Conservation (phyloP, 768 basidiomycete species). For the Rhizopogon roseolus region DNA sequence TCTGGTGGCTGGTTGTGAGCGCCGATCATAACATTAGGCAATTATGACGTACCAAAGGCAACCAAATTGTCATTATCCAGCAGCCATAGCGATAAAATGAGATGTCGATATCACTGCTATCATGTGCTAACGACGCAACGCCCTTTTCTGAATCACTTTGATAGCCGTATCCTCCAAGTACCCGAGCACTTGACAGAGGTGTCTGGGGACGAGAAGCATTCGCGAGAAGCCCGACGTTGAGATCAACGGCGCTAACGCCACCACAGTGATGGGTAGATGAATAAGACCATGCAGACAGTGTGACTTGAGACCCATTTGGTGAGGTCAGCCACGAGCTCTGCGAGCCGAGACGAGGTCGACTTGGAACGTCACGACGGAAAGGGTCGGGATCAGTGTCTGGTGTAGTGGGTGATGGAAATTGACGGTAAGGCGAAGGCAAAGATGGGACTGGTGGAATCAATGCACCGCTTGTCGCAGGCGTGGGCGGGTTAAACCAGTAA, state of each 20-base stretch:
- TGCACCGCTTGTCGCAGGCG: constrained; percentile 35
- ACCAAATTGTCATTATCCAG: constrained; percentile 67
- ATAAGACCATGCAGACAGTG: constrained; percentile 67
- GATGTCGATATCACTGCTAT: constrained; percentile 48
- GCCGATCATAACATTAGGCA: background rate
- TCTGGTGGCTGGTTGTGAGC: constrained; percentile 30
- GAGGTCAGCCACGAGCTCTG: constrained; percentile 76
- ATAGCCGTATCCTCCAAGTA: constrained; percentile 67
- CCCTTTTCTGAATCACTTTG: constrained; percentile 55
- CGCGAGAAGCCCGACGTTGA: constrained; percentile 37
- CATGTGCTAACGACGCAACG: constrained; percentile 38
- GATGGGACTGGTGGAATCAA: constrained; percentile 51
- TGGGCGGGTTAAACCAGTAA: constrained; percentile 54
- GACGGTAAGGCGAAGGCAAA: constrained; percentile 56
- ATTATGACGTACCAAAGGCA: constrained; percentile 54
- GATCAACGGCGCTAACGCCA: constrained; percentile 36
- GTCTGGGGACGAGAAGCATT: constrained; percentile 42
- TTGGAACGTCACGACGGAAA: constrained; percentile 52
- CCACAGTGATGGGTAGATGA: constrained; percentile 37
- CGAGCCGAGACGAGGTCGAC: constrained; percentile 51
- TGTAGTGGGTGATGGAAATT: constrained; percentile 36
- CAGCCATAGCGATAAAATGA: constrained; percentile 49
- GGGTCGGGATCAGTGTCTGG: constrained; percentile 53
- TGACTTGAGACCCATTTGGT: constrained; percentile 49
- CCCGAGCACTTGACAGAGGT: constrained; percentile 54